Evolutionary conservation across 2,329 filamentous ascomycete species (phyloP), one percentile per base, ranked within the genome.

Genomic region (Bipolaris zeicola): DNA sequence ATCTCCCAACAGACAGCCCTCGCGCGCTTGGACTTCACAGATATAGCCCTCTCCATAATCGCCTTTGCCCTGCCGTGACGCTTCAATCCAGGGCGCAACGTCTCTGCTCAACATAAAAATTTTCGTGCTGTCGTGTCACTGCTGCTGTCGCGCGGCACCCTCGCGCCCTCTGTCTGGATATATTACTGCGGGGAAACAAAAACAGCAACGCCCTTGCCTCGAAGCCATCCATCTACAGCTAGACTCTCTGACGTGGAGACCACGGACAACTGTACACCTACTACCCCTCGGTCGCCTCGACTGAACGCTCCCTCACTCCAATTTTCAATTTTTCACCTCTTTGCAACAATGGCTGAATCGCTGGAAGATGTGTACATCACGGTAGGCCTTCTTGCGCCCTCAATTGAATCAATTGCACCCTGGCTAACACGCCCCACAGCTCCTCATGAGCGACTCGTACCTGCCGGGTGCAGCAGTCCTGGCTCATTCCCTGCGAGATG

Each of bases 401-500:
- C 46, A 20, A 57, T 61, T n/a, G 6, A 49, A 53, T 51, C 63
- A 57, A 62, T 51, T n/a, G 45, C 60, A 67, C 58, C 52, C 67
- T 62, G 69, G 59, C 66, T 68, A 52, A 70, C 67, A 52, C 44
- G 62, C 50, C 50, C 48, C 52, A 70, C 78, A 97, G 94, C 90
- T 99, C 76, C 86, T 98, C 54, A 82, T 96, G 80, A 96, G 87
- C 80, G 93, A 99, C 79, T 85, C 85, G 61, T 99, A 99, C 78
- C 86, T 99, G 48, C 94, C 95, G 76, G 93, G 95, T 76, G 94
- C 93, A 58, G 87, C 95, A 67, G 93, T 99, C 44, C 87, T 99
- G 62, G 93, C 92, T 60, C 93, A 98, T 80, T 98, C 95, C 33
- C 82, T 99, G 55, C 90, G 91, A 77, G 95, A 99, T 88, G 89